Conservation (phyloP, 2,329 filamentous ascomycete species). For the Pestalotiopsis sp. region DNA sequence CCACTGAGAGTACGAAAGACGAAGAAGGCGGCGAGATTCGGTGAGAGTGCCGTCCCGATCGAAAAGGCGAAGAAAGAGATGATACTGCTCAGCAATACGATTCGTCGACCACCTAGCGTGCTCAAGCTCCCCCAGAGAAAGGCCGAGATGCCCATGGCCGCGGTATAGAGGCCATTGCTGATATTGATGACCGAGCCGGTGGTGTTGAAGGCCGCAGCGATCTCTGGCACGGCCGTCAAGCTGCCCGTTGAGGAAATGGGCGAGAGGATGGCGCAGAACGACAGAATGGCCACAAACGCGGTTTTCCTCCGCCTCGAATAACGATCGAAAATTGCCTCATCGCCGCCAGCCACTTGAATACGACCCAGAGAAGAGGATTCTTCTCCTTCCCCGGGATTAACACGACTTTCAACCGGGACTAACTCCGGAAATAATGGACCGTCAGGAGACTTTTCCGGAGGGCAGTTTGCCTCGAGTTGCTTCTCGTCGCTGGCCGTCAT, state of each 20-base stretch:
- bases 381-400: background rate
- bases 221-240: constrained; percentile 66
- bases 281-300: constrained; percentile 52
- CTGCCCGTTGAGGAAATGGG: constrained; percentile 68
- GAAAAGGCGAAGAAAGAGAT: constrained; percentile 65
- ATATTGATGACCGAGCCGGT: constrained; percentile 67
- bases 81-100: constrained; percentile 38
- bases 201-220: constrained; percentile 60
- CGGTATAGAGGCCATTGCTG: constrained; percentile 69
- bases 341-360: background rate
- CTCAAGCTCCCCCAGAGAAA: constrained; percentile 70
- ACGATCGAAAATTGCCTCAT: background rate
- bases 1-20: constrained; percentile 71
- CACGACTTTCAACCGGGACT: background rate
- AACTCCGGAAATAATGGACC: background rate
- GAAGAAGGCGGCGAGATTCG: constrained; percentile 67
- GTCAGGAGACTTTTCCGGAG: background rate
- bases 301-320: background rate
- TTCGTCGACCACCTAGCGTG: constrained; percentile 56
- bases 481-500: background rate
- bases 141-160: constrained; percentile 70
- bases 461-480: background rate
- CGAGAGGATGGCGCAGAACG: constrained; percentile 62
- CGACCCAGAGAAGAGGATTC: background rate
- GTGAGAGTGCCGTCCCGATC: constrained; percentile 67